phyloP scores from a whole-genome alignment of 2,329 filamentous ascomycete genomes.

The Pseudogymnoascus sp. region DNA sequence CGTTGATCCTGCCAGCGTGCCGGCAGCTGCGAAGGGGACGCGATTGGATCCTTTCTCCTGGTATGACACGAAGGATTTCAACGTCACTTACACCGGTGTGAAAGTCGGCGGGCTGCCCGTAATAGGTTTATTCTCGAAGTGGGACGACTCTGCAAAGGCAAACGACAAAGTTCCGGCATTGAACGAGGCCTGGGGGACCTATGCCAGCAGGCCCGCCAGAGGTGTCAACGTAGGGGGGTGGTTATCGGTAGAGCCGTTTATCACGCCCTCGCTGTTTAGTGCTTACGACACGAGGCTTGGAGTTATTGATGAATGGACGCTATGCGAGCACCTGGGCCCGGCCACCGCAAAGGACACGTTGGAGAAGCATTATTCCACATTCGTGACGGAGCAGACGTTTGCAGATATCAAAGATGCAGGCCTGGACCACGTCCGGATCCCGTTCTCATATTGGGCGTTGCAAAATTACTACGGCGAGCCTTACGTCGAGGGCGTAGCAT shows the following conservation, averaged over 20 bases:
- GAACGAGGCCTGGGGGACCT: constrained; percentile 65
- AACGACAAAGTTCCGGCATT: constrained; percentile 76
- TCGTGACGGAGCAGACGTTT: constrained; percentile 79
- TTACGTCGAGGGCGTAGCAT: constrained; percentile 77
- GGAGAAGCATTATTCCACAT: constrained; percentile 88
- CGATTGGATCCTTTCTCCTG: constrained; percentile 81
- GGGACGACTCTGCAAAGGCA: constrained; percentile 72
- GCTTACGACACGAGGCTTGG: constrained; percentile 37
- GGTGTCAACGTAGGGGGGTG: constrained; percentile 92
- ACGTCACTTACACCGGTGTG: constrained; percentile 81
- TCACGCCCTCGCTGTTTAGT: constrained; percentile 83
- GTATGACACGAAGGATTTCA: constrained; percentile 86
- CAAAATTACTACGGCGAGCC: constrained; percentile 76
- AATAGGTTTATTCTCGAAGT: constrained; percentile 78
- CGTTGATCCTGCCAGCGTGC: constrained; percentile 41
- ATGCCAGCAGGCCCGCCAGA: constrained; percentile 68
- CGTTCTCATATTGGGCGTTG: constrained; percentile 91
- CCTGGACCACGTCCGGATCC: constrained; percentile 93
- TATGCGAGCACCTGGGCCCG: constrained; percentile 61
- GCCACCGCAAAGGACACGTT: constrained; percentile 54
- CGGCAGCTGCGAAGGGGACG: constrained; percentile 59
- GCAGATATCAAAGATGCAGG: constrained; percentile 76
- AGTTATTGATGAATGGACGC: constrained; percentile 82
- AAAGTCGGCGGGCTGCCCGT: constrained; percentile 80
- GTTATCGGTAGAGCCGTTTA: constrained; percentile 90